A percentile compares a stretch with the other conserved stretches of the same genome.
Evolutionary conservation across 768 basidiomycete genomes (phyloP).

Genomic region (Neoboletus brunneissimus): DNA sequence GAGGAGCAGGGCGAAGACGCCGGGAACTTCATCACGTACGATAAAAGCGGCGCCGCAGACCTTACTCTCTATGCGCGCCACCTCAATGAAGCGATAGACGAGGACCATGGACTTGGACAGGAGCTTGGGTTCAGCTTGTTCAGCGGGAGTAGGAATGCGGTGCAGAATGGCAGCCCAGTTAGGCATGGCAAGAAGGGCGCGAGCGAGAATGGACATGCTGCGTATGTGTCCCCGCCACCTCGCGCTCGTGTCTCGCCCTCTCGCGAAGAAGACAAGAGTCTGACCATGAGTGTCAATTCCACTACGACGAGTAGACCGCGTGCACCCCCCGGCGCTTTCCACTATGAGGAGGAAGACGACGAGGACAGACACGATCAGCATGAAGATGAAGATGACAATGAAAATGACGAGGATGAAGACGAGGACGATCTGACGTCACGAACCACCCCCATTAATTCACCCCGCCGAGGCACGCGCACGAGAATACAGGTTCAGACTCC

Average conservation of each 20-base stretch:
- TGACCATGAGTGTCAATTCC: slow-evolving; percentile 10
- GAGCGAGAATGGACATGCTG: neutral
- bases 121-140: slow-evolving; percentile 25
- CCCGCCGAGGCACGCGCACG: slow-evolving; percentile 13
- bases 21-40: slow-evolving; percentile 20
- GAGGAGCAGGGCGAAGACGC: slow-evolving; percentile 13
- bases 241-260: slow-evolving; percentile 4
- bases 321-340: slow-evolving; percentile 47
- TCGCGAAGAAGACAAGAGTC: slow-evolving; percentile 14
- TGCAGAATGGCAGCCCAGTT: neutral
- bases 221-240: slow-evolving; percentile 8
- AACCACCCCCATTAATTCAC: slow-evolving; percentile 12
- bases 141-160: slow-evolving; percentile 1
- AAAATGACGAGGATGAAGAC: slow-evolving; percentile 26
- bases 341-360: slow-evolving; percentile 32
- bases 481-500: slow-evolving; percentile 12
- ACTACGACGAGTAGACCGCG: slow-evolving; percentile 23
- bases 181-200: neutral
- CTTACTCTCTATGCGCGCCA: slow-evolving; percentile 15
- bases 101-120: neutral
- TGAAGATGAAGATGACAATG: slow-evolving; percentile 14
- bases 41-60: slow-evolving; percentile 17
- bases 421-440: slow-evolving; percentile 2
- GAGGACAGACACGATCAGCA: slow-evolving; percentile 21
- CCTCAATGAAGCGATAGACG: slow-evolving; percentile 9